Evolutionary conservation across 306 rosid genomes (phyloP).

Genomic region (Dryas alaskensis): DNA sequence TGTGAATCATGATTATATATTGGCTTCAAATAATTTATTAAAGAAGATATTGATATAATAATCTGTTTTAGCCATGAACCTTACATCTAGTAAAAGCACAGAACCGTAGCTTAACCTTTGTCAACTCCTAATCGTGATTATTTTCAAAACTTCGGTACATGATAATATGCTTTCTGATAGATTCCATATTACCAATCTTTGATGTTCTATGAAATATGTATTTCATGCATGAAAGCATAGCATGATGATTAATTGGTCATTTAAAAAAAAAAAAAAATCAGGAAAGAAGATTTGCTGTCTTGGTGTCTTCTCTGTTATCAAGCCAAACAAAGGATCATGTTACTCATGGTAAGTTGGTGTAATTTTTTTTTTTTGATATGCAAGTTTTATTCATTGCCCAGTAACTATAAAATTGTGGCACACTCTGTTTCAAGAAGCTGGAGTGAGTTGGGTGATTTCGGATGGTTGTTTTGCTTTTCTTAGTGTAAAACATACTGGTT

Average conservation of each 20-base stretch:
- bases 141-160: background rate
- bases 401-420: too few species aligned
- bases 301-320: conserved; percentile 80
- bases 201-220: conserved; percentile 6
- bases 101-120: background rate
- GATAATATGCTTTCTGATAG: background rate
- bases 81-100: background rate
- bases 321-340: conserved; percentile 96
- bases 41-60: background rate
- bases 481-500: too few species aligned
- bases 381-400: background rate
- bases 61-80: background rate
- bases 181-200: background rate
- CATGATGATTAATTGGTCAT: conserved; percentile 16
- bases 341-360: conserved; percentile 55
- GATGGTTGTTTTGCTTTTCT: too few species aligned
- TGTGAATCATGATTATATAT: background rate
- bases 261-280: conserved; percentile 20
- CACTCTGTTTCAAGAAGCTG: too few species aligned
- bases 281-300: conserved; percentile 91
- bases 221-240: conserved; percentile 14
- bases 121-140: background rate
- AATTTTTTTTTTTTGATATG: background rate
- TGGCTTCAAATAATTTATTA: background rate
- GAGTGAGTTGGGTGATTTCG: too few species aligned